These are phyloP conservation scores for Coelastrella sp. DNA, from an alignment of 139 green algal genomes.

Conservation along the genomic window DNA sequence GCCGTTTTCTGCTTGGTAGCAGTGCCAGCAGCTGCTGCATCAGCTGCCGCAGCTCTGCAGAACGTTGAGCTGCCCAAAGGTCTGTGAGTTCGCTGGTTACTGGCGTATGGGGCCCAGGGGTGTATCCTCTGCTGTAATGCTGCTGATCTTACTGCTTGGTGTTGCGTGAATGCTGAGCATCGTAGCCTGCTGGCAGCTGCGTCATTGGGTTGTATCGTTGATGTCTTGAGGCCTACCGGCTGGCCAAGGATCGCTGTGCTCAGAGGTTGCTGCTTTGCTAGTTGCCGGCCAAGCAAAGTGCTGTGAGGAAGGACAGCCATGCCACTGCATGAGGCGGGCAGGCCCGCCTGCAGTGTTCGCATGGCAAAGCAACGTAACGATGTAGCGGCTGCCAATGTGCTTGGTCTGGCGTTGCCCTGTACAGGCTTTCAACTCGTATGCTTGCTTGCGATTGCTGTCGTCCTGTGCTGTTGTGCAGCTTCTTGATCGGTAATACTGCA, in stretches of 20 bases:
- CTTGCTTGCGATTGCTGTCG: no score
- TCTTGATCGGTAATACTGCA: no score
- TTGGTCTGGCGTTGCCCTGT: no score
- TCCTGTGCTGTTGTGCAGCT: no score
- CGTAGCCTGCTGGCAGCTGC: background rate
- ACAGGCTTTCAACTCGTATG: no score
- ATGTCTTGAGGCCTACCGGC: background rate
- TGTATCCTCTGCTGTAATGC: background rate
- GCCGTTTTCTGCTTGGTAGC: background rate
- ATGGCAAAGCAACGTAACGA: background rate
- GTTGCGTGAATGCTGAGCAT: background rate
- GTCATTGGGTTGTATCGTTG: background rate
- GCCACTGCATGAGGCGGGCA: constrained; percentile 5
- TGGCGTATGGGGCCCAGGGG: background rate
- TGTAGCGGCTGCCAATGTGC: no score
- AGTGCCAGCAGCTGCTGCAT: background rate
- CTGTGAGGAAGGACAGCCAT: background rate
- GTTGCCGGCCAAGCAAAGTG: constrained; percentile 17
- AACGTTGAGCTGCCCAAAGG: background rate
- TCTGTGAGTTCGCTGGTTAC: background rate
- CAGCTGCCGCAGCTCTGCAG: background rate
- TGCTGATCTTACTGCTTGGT: background rate
- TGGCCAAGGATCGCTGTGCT: background rate
- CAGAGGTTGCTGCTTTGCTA: constrained; percentile 18
- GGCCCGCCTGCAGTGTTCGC: background rate